Evolutionary conservation across 2,329 filamentous ascomycete genomes (phyloP).

Genomic region (Didymella glomerata): DNA sequence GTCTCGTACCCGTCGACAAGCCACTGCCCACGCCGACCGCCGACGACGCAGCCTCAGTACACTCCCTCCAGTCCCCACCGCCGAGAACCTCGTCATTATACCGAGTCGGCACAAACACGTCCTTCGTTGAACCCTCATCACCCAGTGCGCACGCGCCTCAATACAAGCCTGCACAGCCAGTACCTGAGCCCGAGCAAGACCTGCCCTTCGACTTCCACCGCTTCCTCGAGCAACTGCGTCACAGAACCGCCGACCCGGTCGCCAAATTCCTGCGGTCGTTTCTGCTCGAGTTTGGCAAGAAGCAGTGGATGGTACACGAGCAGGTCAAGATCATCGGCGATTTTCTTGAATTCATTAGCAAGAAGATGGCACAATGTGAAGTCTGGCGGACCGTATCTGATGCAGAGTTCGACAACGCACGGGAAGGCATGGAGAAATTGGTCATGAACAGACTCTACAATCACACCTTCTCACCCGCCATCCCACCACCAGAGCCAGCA

Average conservation of each 20-base stretch:
- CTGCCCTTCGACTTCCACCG: slow-evolving; percentile 97
- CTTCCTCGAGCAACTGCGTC: slow-evolving; percentile 92
- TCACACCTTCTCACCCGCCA: slow-evolving; percentile 95
- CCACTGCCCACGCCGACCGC: slow-evolving; percentile 41
- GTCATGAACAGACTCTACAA: slow-evolving; percentile 98
- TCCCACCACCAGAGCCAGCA: slow-evolving; percentile 80
- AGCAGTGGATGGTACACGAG: slow-evolving; percentile 99
- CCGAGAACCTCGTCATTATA: slow-evolving; percentile 48
- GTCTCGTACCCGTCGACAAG: slow-evolving; percentile 74
- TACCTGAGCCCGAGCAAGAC: slow-evolving; percentile 72
- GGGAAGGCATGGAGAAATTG: slow-evolving; percentile 98
- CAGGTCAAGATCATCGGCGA: slow-evolving; percentile 99
- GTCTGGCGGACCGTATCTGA: slow-evolving; percentile 97
- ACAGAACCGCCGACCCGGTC: slow-evolving; percentile 97
- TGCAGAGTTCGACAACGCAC: slow-evolving; percentile 96
- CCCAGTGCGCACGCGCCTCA: slow-evolving; percentile 55
- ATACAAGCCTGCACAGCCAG: slow-evolving; percentile 65
- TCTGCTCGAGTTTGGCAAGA: slow-evolving; percentile 91
- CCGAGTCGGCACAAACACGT: slow-evolving; percentile 41
- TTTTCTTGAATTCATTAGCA: slow-evolving; percentile 94
- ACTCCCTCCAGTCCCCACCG: slow-evolving; percentile 43
- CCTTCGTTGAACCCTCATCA: slow-evolving; percentile 44
- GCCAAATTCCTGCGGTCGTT: slow-evolving; percentile 96
- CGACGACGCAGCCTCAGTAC: slow-evolving; percentile 35
- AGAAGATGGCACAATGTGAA: slow-evolving; percentile 97